Conservation (phyloP, 2,329 filamentous ascomycete genomes). For the Aspergillus floridensis region DNA sequence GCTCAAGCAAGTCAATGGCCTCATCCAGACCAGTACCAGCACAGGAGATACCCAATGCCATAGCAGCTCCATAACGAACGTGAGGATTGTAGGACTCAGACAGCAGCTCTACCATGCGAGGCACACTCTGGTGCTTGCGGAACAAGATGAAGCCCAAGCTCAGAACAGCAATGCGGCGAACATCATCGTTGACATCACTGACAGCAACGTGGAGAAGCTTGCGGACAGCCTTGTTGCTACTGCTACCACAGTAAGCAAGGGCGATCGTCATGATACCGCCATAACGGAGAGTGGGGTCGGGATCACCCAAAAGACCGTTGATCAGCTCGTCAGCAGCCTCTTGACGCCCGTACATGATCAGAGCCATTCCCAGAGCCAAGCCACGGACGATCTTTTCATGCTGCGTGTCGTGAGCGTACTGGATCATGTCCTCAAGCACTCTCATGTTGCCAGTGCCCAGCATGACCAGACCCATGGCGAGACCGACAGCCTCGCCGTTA, state of each 20-base stretch:
- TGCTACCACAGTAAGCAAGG: slow-evolving; percentile 92
- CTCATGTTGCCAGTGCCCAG: slow-evolving; percentile 94
- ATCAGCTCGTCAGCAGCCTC: slow-evolving; percentile 94
- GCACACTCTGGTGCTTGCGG: slow-evolving; percentile 93
- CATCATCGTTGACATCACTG: slow-evolving; percentile 96
- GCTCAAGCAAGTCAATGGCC: slow-evolving; percentile 92
- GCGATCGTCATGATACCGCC: slow-evolving; percentile 99
- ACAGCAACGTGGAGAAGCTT: slow-evolving; percentile 94
- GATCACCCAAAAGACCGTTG: slow-evolving; percentile 86
- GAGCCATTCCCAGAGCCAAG: slow-evolving; percentile 90
- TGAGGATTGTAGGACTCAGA: slow-evolving; percentile 99
- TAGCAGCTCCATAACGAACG: slow-evolving; percentile 94
- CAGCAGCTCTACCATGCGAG: slow-evolving; percentile 96
- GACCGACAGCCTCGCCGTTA: slow-evolving; percentile 92
- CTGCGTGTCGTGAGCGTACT: slow-evolving; percentile 94
- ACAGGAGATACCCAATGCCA: slow-evolving; percentile 97
- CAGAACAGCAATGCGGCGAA: slow-evolving; percentile 93
- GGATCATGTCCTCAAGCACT: slow-evolving; percentile 93
- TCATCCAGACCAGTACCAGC: slow-evolving; percentile 94
- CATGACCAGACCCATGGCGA: slow-evolving; percentile 98
- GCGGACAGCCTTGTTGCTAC: slow-evolving; percentile 97
- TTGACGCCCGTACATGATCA: slow-evolving; percentile 97
- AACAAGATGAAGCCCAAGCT: slow-evolving; percentile 97
- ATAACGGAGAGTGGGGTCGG: slow-evolving; percentile 89
- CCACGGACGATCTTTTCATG: slow-evolving; percentile 99